Percentiles rank a stretch among this genome's conserved stretches.
phyloP scores from a whole-genome alignment of 306 rosid genomes.

The Vicia villosa region DNA sequence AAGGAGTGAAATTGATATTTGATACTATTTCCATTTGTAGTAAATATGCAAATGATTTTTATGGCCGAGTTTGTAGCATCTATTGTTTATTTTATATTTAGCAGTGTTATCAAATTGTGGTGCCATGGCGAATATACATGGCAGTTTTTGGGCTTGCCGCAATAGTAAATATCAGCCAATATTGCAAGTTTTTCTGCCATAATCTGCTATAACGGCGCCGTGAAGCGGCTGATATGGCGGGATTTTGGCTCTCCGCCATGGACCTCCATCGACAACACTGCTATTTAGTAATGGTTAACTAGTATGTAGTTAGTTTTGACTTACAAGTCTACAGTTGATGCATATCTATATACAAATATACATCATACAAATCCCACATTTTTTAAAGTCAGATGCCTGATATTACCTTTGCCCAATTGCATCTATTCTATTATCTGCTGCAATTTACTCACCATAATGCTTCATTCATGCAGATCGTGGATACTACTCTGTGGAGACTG shows the following conservation, averaged over 20 bases:
- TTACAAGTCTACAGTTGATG: neutral
- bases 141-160: no score
- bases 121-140: no score
- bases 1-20: neutral
- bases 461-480: slow-evolving; percentile 57
- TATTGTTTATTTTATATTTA: neutral
- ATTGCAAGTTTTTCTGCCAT: no score
- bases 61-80: neutral
- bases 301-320: no score
- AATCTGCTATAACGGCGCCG: no score
- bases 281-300: neutral
- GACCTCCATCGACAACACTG: no score
- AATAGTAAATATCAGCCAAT: no score
- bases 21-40: slow-evolving; percentile 5
- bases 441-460: slow-evolving; percentile 39
- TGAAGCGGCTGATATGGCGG: no score
- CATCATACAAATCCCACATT: neutral
- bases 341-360: neutral
- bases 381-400: neutral
- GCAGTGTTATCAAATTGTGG: no score
- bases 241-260: no score
- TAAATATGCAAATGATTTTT: slow-evolving; percentile 9
- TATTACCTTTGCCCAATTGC: neutral
- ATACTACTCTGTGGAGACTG: slow-evolving; percentile 93
- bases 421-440: slow-evolving; percentile 8